A percentile compares a stretch with the other conserved stretches of the same genome.
Evolutionary conservation across 345 rosid genomes (phyloP).

Genomic region (Firmiana major): DNA sequence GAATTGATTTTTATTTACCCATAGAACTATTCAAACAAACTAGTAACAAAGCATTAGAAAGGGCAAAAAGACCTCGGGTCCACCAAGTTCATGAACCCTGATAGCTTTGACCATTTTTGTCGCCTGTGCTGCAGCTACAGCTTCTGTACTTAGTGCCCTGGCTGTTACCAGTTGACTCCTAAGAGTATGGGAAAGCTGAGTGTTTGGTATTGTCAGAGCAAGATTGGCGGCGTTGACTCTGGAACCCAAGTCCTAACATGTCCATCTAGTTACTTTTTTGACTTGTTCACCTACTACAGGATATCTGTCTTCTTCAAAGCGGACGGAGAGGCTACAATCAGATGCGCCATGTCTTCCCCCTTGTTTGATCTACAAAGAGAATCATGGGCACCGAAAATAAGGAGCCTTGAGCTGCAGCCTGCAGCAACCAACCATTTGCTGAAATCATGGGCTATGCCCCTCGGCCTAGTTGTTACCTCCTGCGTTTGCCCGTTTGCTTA

Average conservation of each 20-base stretch:
- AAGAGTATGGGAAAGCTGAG: too few relatives aligned
- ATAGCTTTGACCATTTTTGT: conserved; percentile 79
- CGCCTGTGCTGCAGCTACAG: conserved; percentile 20
- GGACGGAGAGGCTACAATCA: neutral
- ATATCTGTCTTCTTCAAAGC: neutral
- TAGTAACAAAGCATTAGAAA: neutral
- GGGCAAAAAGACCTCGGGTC: conserved; percentile 59
- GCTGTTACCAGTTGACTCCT: neutral
- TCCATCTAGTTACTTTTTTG: neutral
- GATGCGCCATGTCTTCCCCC: neutral
- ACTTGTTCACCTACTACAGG: neutral
- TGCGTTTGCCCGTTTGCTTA: neutral
- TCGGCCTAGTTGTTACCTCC: too few relatives aligned
- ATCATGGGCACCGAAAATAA: too few relatives aligned
- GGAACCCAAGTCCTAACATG: conserved; percentile 3
- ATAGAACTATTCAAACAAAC: neutral
- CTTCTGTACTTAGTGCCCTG: conserved; percentile 7
- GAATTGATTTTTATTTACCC: neutral
- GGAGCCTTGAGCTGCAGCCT: neutral
- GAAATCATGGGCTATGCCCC: too few relatives aligned
- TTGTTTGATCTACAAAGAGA: neutral
- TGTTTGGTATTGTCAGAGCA: neutral
- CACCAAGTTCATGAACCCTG: conserved; percentile 80
- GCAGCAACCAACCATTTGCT: neutral
- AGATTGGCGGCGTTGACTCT: neutral